Percentiles rank a stretch among this genome's conserved stretches.
These are phyloP conservation scores for Alnus rubra DNA, from an alignment of 306 rosid species.

Conservation along the genomic window DNA sequence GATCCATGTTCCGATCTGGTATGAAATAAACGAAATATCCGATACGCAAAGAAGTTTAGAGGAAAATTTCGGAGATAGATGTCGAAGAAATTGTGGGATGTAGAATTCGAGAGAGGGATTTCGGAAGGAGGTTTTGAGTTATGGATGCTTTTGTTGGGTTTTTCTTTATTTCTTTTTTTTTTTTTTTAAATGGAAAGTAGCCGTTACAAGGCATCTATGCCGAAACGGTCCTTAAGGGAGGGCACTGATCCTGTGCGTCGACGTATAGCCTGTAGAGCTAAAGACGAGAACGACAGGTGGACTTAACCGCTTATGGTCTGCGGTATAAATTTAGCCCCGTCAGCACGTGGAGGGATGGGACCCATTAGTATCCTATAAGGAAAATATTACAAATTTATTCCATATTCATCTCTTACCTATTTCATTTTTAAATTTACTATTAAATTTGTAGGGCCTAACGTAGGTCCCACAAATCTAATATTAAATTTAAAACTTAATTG, in stretches of 20 bases:
- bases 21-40: neutral
- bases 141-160: constrained; percentile 4
- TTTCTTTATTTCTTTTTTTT: neutral
- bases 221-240: constrained; percentile 42
- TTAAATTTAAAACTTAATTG: too few relatives aligned
- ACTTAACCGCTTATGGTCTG: too few relatives aligned
- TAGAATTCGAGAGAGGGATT: neutral
- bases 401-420: too few relatives aligned
- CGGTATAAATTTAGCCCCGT: neutral
- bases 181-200: constrained; percentile 29
- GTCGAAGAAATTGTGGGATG: neutral
- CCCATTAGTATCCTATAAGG: too few relatives aligned
- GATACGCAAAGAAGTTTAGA: neutral
- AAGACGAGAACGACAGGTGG: neutral
- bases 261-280: neutral
- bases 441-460: too few relatives aligned
- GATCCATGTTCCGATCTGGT: constrained; percentile 50
- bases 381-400: too few relatives aligned
- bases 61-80: neutral
- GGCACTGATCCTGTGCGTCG: neutral
- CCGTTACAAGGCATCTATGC: constrained; percentile 34
- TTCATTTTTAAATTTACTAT: too few relatives aligned
- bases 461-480: too few relatives aligned
- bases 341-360: neutral
- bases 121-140: neutral